Evolutionary conservation across 2,329 filamentous ascomycete genomes (phyloP).

Genomic region (Trichoderma citrinoviride): DNA sequence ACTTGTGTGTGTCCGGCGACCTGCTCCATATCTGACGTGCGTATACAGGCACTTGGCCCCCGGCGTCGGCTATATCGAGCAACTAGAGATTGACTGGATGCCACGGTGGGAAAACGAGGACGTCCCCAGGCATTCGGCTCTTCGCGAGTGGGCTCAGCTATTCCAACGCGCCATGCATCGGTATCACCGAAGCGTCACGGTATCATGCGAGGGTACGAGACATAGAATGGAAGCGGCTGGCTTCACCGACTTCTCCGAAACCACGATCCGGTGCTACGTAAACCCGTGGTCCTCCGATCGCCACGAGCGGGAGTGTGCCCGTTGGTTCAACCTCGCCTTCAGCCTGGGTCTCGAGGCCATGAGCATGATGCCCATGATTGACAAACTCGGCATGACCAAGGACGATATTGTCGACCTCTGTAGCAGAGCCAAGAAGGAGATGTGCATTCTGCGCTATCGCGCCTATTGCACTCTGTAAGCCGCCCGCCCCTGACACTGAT

Average conservation of each 20-base stretch:
- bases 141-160: conserved; percentile 67
- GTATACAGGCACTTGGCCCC: conserved; percentile 68
- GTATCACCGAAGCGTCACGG: conserved; percentile 63
- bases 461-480: conserved; percentile 77
- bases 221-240: conserved; percentile 65
- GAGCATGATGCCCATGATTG: conserved; percentile 69
- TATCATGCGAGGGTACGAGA: conserved; percentile 50
- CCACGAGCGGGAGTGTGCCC: conserved; percentile 65
- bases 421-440: conserved; percentile 62
- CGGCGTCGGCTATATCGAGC: conserved; percentile 73
- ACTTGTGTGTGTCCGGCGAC: not conserved
- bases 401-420: conserved; percentile 63
- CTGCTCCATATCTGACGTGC: not conserved
- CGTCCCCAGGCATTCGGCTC: conserved; percentile 53
- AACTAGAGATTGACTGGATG: conserved; percentile 82
- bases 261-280: conserved; percentile 66
- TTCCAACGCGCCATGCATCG: conserved; percentile 66
- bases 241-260: conserved; percentile 75
- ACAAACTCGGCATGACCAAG: conserved; percentile 43
- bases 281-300: conserved; percentile 69
- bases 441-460: conserved; percentile 65
- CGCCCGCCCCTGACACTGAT: not conserved
- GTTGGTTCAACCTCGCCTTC: conserved; percentile 81
- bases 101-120: conserved; percentile 69
- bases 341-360: conserved; percentile 70